Percentiles rank a stretch among this genome's conserved stretches.
These are phyloP conservation scores for Hansenula anomala DNA, from an alignment of 1,139 yeast genomes.

Conservation along the genomic window DNA sequence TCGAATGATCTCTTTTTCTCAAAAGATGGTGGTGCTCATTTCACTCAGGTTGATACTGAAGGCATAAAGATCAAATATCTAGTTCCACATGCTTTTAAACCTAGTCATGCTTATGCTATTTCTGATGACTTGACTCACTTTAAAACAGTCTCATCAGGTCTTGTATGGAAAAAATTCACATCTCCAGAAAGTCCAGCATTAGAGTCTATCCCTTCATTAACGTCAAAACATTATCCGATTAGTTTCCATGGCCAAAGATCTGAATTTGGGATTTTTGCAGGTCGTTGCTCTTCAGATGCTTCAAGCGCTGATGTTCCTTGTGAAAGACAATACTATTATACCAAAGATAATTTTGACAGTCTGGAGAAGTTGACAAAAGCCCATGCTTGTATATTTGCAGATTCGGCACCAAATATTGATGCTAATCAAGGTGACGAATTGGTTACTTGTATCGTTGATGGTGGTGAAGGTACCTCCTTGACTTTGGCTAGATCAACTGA, in stretches of 20 bases:
- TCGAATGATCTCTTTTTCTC: constrained; percentile 36
- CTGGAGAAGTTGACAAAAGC: constrained; percentile 30
- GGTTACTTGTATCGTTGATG: constrained; percentile 42
- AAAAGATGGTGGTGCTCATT: constrained; percentile 50
- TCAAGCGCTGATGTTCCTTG: constrained; percentile 27
- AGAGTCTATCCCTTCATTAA: constrained; percentile 16
- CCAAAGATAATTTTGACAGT: constrained; percentile 48
- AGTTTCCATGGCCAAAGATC: constrained; percentile 37
- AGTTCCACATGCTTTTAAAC: constrained; percentile 40
- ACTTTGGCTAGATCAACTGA: constrained; percentile 42
- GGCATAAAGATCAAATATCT: constrained; percentile 29
- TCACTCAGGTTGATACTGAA: constrained; percentile 33
- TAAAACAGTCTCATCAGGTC: constrained; percentile 52
- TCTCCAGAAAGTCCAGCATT: constrained; percentile 20
- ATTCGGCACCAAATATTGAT: constrained; percentile 35
- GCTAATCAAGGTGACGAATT: constrained; percentile 28
- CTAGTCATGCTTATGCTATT: constrained; percentile 47
- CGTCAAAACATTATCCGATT: constrained; percentile 18
- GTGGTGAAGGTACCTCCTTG: constrained; percentile 32
- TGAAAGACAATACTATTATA: constrained; percentile 34
- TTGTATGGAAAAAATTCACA: constrained; percentile 46
- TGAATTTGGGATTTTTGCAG: constrained; percentile 36
- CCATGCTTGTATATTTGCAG: constrained; percentile 48
- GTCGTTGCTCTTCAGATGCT: constrained; percentile 28
- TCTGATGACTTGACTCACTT: constrained; percentile 38